phyloP scores from a whole-genome alignment of 208 protist genomes.

The Acanthamoeba royreba region DNA sequence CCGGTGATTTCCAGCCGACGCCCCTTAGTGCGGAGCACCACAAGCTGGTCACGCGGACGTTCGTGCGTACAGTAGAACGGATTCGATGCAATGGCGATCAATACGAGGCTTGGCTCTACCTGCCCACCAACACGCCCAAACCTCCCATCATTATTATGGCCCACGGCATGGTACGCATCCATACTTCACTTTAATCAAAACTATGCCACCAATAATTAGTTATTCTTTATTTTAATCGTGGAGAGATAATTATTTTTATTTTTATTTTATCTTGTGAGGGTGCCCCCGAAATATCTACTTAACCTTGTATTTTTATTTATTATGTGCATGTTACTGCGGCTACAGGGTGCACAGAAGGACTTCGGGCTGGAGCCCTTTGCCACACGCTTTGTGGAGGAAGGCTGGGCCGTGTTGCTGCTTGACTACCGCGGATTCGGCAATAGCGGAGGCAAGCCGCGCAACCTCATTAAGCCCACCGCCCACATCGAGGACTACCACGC shows the following conservation, averaged over 20 bases:
- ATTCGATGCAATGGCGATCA: background rate
- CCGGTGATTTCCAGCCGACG: background rate
- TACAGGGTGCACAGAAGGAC: background rate
- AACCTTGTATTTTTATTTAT: too few relatives aligned
- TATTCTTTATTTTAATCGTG: background rate
- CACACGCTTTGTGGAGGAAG: background rate
- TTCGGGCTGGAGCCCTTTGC: background rate
- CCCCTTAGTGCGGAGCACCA: background rate
- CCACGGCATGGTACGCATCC: background rate
- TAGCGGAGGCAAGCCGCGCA: background rate
- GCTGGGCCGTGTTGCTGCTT: background rate
- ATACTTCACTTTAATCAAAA: background rate
- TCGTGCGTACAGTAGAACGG: background rate
- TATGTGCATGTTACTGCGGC: background rate
- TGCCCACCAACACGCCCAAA: background rate
- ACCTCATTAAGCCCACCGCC: background rate
- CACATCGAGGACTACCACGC: constrained; percentile 5
- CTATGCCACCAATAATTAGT: too few relatives aligned
- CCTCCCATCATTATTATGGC: background rate
- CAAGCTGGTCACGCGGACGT: background rate
- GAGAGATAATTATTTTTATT: too few relatives aligned
- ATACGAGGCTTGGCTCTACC: background rate
- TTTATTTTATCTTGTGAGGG: background rate
- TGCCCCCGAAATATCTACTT: too few relatives aligned
- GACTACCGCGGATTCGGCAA: background rate